These are phyloP conservation scores for Calvatia gigantea DNA, from an alignment of 768 basidiomycete species.

Conservation along the genomic window DNA sequence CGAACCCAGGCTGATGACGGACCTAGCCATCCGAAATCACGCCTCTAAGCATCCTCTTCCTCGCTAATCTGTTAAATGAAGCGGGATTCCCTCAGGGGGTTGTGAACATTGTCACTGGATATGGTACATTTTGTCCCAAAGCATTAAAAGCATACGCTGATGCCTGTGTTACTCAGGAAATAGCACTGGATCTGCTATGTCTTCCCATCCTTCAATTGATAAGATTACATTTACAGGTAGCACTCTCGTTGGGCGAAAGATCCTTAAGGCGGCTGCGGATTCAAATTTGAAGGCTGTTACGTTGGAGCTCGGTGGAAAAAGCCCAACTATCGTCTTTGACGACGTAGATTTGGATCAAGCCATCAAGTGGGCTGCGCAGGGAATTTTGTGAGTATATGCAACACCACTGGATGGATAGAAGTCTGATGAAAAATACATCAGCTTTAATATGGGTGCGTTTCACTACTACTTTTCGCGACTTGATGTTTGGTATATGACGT, in stretches of 20 bases:
- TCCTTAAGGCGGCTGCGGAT: constrained; percentile 68
- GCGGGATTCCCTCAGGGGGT: constrained; percentile 78
- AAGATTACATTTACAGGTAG: constrained; percentile 82
- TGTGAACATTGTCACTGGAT: constrained; percentile 68
- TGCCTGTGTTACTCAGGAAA: constrained; percentile 20
- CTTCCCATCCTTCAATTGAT: constrained; percentile 57
- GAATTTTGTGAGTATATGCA: constrained; percentile 52
- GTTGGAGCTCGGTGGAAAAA: constrained; percentile 72
- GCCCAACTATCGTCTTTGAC: constrained; percentile 60
- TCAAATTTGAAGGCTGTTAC: constrained; percentile 75
- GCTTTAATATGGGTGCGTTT: constrained; percentile 26
- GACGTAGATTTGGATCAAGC: constrained; percentile 63
- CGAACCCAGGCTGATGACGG: not conserved
- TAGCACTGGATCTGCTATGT: constrained; percentile 65
- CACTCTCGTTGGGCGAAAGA: constrained; percentile 64
- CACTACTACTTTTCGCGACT: not conserved
- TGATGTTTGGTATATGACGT: not conserved
- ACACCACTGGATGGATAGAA: not conserved
- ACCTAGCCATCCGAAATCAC: constrained; percentile 65
- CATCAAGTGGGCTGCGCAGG: constrained; percentile 60
- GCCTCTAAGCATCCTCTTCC: constrained; percentile 57
- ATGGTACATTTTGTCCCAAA: constrained; percentile 31
- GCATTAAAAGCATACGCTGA: not conserved
- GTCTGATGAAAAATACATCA: not conserved
- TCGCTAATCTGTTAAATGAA: constrained; percentile 51